Evolutionary conservation across 208 protist species (phyloP).

Genomic region (Trypanosoma scelopori): DNA sequence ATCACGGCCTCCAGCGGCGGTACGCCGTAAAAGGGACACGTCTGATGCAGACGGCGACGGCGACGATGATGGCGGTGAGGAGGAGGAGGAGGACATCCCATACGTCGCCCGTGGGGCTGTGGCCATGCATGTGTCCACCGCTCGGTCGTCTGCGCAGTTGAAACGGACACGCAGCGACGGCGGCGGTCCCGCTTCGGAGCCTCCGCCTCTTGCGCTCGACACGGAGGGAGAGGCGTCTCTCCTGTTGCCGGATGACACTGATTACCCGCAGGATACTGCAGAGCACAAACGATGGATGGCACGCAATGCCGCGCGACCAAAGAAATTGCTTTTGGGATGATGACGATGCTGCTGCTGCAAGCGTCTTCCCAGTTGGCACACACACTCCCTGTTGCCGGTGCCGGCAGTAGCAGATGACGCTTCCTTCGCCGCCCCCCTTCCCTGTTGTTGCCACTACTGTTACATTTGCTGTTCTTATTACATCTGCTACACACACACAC

Average conservation of each 20-base stretch:
- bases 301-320: conserved; percentile 33
- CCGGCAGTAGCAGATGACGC: too few species aligned
- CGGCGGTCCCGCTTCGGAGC: conserved; percentile 8
- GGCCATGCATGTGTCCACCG: neutral
- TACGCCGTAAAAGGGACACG: neutral
- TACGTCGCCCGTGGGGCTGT: conserved; percentile 32
- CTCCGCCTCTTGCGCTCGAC: conserved; percentile 10
- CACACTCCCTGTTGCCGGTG: too few species aligned
- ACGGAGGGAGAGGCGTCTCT: conserved; percentile 2
- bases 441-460: neutral
- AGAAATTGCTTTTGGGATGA: conserved; percentile 14
- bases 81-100: conserved; percentile 42
- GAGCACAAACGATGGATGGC: conserved; percentile 55
- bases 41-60: neutral
- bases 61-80: conserved; percentile 31
- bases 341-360: too few species aligned
- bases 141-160: neutral
- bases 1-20: neutral
- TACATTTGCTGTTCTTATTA: conserved; percentile 1
- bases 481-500: too few species aligned
- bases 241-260: conserved; percentile 64
- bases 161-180: conserved; percentile 19
- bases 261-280: conserved; percentile 47
- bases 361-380: neutral
- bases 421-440: neutral